Percentiles rank a stretch among this genome's conserved stretches.
phyloP scores from a whole-genome alignment of 768 basidiomycete genomes.

The Boletus subcaerulescens region DNA sequence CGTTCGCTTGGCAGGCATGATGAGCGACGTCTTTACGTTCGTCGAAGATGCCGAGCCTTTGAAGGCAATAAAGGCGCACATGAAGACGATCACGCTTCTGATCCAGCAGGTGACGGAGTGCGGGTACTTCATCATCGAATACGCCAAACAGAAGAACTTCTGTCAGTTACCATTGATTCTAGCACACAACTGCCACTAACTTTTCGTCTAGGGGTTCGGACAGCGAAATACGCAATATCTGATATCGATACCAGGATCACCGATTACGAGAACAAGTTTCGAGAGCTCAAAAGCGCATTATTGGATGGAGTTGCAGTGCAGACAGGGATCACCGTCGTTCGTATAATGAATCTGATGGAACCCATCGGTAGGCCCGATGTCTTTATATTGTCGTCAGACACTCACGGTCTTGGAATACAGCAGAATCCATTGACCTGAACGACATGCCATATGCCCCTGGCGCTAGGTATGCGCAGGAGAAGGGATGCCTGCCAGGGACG shows the following conservation, averaged over 20 bases:
- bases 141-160: background rate
- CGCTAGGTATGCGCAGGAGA: constrained; percentile 6
- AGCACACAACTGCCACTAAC: background rate
- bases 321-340: background rate
- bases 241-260: background rate
- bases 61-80: background rate
- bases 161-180: background rate
- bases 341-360: background rate
- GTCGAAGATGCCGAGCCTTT: background rate
- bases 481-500: constrained; percentile 1
- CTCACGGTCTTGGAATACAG: background rate
- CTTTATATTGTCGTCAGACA: too few relatives aligned
- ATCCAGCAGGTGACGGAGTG: too few relatives aligned
- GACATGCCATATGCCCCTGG: background rate
- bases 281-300: background rate
- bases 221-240: background rate
- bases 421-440: background rate
- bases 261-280: background rate
- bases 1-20: background rate
- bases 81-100: background rate
- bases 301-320: background rate
- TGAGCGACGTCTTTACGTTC: background rate
- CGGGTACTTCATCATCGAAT: background rate
- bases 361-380: background rate
- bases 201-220: background rate